A percentile compares a stretch with the other conserved stretches of the same genome.
Conservation (phyloP, 805 yeast species). For the Candida sanyiensis region DNA sequence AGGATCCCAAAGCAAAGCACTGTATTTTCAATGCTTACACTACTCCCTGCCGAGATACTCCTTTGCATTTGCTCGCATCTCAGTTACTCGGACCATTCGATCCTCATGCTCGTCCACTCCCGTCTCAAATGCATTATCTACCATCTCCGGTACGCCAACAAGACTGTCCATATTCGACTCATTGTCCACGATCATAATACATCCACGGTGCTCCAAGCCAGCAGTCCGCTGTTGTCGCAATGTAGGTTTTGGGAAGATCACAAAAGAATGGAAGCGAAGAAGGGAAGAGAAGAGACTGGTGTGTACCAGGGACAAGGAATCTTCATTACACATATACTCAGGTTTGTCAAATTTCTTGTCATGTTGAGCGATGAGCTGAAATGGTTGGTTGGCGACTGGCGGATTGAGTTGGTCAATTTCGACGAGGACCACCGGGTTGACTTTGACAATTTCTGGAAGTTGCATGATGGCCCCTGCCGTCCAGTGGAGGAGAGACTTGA, state of each 20-base stretch:
- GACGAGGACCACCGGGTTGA: neutral
- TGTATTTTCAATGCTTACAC: neutral
- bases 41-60: slow-evolving; percentile 1
- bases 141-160: slow-evolving; percentile 1
- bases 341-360: slow-evolving; percentile 3
- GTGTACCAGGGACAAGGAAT: neutral
- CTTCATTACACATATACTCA: slow-evolving; percentile 1
- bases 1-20: neutral
- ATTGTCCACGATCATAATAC: neutral
- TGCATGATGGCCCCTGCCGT: no score
- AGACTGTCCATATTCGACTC: slow-evolving; percentile 1
- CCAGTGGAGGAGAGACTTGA: no score
- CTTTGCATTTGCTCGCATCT: neutral
- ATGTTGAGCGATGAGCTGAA: slow-evolving; percentile 5
- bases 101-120: neutral
- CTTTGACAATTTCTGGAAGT: slow-evolving; percentile 2
- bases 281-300: neutral
- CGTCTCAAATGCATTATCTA: neutral
- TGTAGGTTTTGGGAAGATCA: no score
- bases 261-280: neutral
- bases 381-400: neutral
- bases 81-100: neutral
- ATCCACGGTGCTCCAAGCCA: neutral
- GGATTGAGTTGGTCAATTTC: neutral
- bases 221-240: no score